Percentiles rank a stretch among this genome's conserved stretches.
Conservation (phyloP, 208 protist species). For the Leptomonas pyrrhocoris region DNA sequence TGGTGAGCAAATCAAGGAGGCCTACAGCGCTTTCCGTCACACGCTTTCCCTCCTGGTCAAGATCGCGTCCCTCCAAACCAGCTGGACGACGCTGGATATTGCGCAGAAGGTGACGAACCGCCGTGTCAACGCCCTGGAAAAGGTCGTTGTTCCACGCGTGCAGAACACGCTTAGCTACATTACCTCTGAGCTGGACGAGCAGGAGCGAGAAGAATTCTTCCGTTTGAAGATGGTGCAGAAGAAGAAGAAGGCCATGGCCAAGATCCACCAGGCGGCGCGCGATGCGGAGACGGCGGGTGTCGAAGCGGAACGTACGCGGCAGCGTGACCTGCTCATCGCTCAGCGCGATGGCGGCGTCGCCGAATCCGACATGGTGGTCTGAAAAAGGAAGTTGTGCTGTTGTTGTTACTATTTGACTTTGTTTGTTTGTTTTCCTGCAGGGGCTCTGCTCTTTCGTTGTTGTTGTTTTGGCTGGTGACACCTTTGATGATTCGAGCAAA, state of each 20-base stretch:
- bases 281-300: conserved; percentile 42
- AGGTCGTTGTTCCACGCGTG: conserved; percentile 98
- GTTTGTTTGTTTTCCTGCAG: neutral
- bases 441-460: no score
- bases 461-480: no score
- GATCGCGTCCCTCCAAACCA: conserved; percentile 97
- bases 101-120: conserved; percentile 99
- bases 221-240: conserved; percentile 98
- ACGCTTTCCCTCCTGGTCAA: conserved; percentile 94
- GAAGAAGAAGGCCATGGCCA: conserved; percentile 93
- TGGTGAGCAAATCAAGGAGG: conserved; percentile 95
- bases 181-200: conserved; percentile 98
- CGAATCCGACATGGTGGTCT: conserved; percentile 82
- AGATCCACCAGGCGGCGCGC: conserved; percentile 38
- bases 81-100: conserved; percentile 97
- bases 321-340: conserved; percentile 29
- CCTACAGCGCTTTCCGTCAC: conserved; percentile 88
- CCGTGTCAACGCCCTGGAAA: conserved; percentile 99
- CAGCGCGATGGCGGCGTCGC: conserved; percentile 47
- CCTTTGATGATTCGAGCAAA: no score
- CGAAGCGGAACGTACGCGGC: conserved; percentile 35
- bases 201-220: conserved; percentile 99
- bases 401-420: neutral
- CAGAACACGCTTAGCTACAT: conserved; percentile 99
- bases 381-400: conserved; percentile 14